These are phyloP conservation scores for Tuber brumale DNA, from an alignment of 495 filamentous ascomycete genomes.

Conservation along the genomic window DNA sequence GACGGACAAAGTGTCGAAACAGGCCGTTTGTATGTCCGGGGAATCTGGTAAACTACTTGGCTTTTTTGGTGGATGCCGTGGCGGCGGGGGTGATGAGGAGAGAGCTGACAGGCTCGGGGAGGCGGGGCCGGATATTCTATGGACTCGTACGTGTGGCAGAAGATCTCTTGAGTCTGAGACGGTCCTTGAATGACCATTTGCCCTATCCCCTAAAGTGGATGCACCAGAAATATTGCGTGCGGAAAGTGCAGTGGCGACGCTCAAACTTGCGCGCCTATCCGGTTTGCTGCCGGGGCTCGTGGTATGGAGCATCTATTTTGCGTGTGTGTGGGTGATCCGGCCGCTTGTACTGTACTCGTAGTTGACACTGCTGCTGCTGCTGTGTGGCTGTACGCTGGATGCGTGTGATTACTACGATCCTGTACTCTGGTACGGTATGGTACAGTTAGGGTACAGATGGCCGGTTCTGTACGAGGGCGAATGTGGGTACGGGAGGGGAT, in stretches of 20 bases:
- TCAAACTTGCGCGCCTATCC: not conserved
- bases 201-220: not conserved
- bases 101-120: conserved; percentile 19
- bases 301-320: conserved; percentile 1
- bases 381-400: conserved; percentile 18
- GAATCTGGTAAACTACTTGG: not conserved
- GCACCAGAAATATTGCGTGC: not conserved
- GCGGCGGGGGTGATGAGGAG: conserved; percentile 3
- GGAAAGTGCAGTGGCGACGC: not conserved
- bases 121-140: conserved; percentile 13
- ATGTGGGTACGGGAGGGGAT: conserved; percentile 3
- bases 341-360: not conserved
- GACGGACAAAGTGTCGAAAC: not conserved
- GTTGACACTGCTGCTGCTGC: conserved; percentile 1
- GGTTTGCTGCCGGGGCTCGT: not conserved
- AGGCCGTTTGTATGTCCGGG: not conserved
- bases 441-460: conserved; percentile 7
- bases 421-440: not conserved
- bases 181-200: conserved; percentile 19
- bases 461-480: conserved; percentile 9
- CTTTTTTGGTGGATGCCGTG: not conserved
- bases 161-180: conserved; percentile 13
- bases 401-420: conserved; percentile 19
- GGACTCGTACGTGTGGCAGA: conserved; percentile 1
- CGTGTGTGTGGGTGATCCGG: conserved; percentile 12